Conservation (phyloP, 768 basidiomycete species). For the Tubosaeta brunneosetosa region DNA sequence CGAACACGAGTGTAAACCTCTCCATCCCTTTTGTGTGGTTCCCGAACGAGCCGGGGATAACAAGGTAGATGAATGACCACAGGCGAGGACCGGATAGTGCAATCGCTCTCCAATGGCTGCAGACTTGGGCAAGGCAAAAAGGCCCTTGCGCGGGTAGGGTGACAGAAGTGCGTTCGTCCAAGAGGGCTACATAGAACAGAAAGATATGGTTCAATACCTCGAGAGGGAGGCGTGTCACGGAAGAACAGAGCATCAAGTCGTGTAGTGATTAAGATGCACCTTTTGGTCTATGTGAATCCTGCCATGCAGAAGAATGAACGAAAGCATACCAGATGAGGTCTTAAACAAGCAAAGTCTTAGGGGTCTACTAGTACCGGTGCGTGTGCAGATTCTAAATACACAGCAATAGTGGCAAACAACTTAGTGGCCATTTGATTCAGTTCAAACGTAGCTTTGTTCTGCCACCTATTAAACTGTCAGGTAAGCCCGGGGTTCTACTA, state of each 20-base stretch:
- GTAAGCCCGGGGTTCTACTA: no score
- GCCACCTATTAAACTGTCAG: no score
- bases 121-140: slow-evolving; percentile 13
- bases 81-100: not conserved
- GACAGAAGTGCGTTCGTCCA: not conserved
- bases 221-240: slow-evolving; percentile 5
- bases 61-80: slow-evolving; percentile 12
- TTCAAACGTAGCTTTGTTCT: no score
- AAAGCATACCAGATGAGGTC: no score
- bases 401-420: no score
- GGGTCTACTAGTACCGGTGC: no score
- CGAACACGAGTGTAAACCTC: not conserved
- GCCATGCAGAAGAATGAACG: no score
- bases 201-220: slow-evolving; percentile 34
- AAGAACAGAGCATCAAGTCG: not conserved
- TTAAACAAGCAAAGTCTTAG: no score
- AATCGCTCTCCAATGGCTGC: slow-evolving; percentile 14
- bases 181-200: not conserved
- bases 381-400: no score
- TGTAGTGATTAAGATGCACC: no score
- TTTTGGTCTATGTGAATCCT: no score
- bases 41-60: not conserved
- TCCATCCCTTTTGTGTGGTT: not conserved
- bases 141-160: not conserved
- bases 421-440: no score